These are phyloP conservation scores for Auriscalpium microsporum DNA, from an alignment of 768 basidiomycete species.

Conservation along the genomic window DNA sequence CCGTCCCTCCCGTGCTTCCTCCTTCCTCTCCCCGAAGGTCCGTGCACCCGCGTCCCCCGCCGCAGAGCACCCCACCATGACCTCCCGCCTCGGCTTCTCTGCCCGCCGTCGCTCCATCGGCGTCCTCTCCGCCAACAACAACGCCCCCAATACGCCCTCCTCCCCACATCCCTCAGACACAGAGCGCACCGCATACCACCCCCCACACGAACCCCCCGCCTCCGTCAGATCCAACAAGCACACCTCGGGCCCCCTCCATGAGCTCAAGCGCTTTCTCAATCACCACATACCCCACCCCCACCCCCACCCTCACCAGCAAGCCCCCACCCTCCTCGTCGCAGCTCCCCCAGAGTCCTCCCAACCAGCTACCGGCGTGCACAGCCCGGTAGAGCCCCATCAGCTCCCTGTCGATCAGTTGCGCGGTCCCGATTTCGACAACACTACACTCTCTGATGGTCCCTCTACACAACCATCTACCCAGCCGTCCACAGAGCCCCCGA, in stretches of 20 bases:
- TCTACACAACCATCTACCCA: slow-evolving; percentile 18
- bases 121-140: slow-evolving; percentile 15
- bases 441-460: slow-evolving; percentile 24
- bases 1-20: background rate
- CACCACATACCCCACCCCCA: slow-evolving; percentile 61
- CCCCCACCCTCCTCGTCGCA: slow-evolving; percentile 14
- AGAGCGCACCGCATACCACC: slow-evolving; percentile 7
- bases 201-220: slow-evolving; percentile 5
- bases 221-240: slow-evolving; percentile 24
- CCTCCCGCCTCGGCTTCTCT: slow-evolving; percentile 14
- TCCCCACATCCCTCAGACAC: slow-evolving; percentile 6
- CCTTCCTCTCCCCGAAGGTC: slow-evolving; percentile 16
- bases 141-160: slow-evolving; percentile 10
- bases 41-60: slow-evolving; percentile 13
- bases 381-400: slow-evolving; percentile 25
- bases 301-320: slow-evolving; percentile 30
- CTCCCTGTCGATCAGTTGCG: slow-evolving; percentile 28
- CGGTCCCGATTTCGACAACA: slow-evolving; percentile 29
- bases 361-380: slow-evolving; percentile 20
- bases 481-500: slow-evolving; percentile 11
- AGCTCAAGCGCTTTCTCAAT: slow-evolving; percentile 92
- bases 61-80: slow-evolving; percentile 21
- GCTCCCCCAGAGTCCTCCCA: slow-evolving; percentile 18
- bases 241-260: slow-evolving; percentile 71
- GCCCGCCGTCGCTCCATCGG: slow-evolving; percentile 16